These are phyloP conservation scores for Penicillium parvum DNA, from an alignment of 495 filamentous ascomycete species.

Conservation along the genomic window DNA sequence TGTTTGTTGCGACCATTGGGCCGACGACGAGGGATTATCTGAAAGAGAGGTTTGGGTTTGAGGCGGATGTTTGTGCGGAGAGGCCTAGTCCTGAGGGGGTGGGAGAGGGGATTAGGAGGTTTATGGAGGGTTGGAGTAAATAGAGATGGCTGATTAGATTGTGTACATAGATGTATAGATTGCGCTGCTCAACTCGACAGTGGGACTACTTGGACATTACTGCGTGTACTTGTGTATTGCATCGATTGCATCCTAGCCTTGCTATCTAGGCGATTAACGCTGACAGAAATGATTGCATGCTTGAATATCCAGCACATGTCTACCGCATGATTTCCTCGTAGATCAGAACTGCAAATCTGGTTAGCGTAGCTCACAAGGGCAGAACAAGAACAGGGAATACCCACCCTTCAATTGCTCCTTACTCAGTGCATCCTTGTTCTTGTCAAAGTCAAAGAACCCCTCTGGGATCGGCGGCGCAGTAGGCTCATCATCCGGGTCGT, in stretches of 20 bases:
- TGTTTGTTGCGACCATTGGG: conserved; percentile 81
- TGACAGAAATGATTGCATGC: not conserved
- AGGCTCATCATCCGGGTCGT: conserved; percentile 98
- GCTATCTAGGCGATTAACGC: not conserved
- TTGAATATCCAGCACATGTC: conserved; percentile 2
- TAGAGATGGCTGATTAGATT: not conserved
- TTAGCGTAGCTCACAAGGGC: conserved; percentile 3
- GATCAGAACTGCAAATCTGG: conserved; percentile 62
- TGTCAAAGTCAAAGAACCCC: conserved; percentile 99
- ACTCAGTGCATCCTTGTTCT: conserved; percentile 97
- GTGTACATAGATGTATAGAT: too few relatives aligned
- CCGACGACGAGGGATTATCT: conserved; percentile 86
- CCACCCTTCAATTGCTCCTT: conserved; percentile 94
- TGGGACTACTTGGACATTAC: too few relatives aligned
- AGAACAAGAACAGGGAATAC: conserved; percentile 16
- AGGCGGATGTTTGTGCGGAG: conserved; percentile 77
- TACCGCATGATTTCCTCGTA: conserved; percentile 99
- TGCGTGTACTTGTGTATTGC: too few relatives aligned
- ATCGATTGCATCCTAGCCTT: not conserved
- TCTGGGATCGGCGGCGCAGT: conserved; percentile 94
- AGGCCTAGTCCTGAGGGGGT: conserved; percentile 82
- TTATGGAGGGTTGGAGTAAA: conserved; percentile 43
- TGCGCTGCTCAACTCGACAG: too few relatives aligned
- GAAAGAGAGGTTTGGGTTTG: conserved; percentile 57
- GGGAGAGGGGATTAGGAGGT: conserved; percentile 59